Conservation (phyloP, 176 grass and related monocot genomes). For the Zoysia japonica region DNA sequence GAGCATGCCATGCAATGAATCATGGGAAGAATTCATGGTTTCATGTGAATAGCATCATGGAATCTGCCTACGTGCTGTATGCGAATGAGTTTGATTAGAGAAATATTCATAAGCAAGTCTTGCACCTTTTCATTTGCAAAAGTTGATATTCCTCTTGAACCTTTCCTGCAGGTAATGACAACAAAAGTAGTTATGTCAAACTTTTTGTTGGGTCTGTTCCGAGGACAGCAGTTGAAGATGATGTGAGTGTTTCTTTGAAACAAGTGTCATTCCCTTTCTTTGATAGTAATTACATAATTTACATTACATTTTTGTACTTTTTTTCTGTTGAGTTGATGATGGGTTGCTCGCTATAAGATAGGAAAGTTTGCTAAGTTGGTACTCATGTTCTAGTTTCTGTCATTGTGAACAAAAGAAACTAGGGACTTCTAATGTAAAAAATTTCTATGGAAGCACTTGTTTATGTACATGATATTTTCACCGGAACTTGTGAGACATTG, state of each 20-base stretch:
- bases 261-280: conserved; percentile 18
- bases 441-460: not conserved
- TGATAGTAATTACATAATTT: not conserved
- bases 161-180: conserved; percentile 64
- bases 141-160: conserved; percentile 31
- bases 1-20: not conserved
- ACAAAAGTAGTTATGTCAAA: conserved; percentile 72
- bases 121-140: not conserved
- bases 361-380: not conserved
- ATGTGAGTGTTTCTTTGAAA: conserved; percentile 59
- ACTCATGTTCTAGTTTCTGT: conserved; percentile 4
- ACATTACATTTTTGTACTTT: not conserved
- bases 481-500: not conserved
- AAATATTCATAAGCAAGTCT: not conserved
- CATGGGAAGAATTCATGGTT: not conserved
- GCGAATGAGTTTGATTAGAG: not conserved
- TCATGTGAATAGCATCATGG: not conserved
- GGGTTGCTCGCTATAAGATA: not conserved
- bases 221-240: conserved; percentile 81
- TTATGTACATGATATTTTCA: not conserved
- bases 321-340: not conserved
- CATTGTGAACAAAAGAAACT: not conserved
- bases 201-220: conserved; percentile 98
- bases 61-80: conserved; percentile 3
- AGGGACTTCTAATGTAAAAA: not conserved